phyloP scores from a whole-genome alignment of 441 rosid genomes.

The Cnidoscolus chayamansa region DNA sequence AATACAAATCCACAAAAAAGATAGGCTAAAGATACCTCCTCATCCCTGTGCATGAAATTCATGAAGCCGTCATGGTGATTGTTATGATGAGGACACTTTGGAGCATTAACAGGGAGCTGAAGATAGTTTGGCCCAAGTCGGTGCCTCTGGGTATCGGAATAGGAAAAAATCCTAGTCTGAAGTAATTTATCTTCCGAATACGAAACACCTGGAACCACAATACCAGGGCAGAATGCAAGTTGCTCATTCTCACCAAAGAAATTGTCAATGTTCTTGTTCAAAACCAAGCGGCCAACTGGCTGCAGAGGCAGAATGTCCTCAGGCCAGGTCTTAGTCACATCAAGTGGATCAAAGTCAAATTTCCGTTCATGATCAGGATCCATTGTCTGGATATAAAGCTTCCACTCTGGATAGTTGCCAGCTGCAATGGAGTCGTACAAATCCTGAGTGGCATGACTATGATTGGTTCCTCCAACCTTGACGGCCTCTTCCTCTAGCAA shows the following conservation, averaged over 20 bases:
- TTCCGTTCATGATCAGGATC: conserved; percentile 81
- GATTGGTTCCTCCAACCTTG: conserved; percentile 90
- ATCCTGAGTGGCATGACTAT: conserved; percentile 96
- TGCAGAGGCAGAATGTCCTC: conserved; percentile 91
- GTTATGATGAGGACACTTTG: conserved; percentile 91
- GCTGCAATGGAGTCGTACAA: conserved; percentile 86
- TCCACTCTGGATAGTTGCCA: conserved; percentile 92
- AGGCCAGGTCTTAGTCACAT: conserved; percentile 96
- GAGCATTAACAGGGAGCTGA: conserved; percentile 89
- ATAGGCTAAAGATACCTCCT: conserved; percentile 49
- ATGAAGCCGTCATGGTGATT: conserved; percentile 88
- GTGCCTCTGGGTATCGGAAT: conserved; percentile 95
- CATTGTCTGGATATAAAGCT: conserved; percentile 72
- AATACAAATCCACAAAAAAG: too few species aligned
- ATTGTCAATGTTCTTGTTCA: conserved; percentile 95
- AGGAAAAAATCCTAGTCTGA: conserved; percentile 83
- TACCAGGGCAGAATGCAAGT: conserved; percentile 91
- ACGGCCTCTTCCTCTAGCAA: conserved; percentile 84
- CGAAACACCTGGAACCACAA: conserved; percentile 86
- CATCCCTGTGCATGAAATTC: conserved; percentile 96
- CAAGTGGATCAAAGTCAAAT: conserved; percentile 92
- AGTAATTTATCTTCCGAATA: conserved; percentile 93
- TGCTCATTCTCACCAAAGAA: conserved; percentile 95
- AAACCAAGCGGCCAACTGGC: conserved; percentile 94
- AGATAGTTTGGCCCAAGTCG: conserved; percentile 99